These are phyloP conservation scores for Cyclocybe cylindracea DNA, from an alignment of 768 basidiomycete species.

Conservation along the genomic window DNA sequence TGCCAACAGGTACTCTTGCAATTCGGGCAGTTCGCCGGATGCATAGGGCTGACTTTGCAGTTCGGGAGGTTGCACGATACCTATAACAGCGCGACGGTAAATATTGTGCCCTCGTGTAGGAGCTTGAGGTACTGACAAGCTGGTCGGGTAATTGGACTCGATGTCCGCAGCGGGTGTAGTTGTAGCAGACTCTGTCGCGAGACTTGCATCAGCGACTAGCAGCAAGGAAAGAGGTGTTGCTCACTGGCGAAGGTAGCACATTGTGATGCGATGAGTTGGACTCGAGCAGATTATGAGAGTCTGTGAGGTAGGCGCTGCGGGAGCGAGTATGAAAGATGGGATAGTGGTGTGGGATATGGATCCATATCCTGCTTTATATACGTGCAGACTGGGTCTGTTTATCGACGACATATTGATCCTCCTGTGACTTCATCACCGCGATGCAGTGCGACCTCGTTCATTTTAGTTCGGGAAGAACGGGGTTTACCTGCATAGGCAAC, in stretches of 20 bases:
- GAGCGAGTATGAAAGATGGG: too few relatives aligned
- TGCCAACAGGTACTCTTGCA: slow-evolving; percentile 39
- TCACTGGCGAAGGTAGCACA: slow-evolving; percentile 61
- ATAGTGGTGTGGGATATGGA: too few relatives aligned
- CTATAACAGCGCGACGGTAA: slow-evolving; percentile 28
- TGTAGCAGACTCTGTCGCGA: slow-evolving; percentile 43
- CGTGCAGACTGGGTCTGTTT: neutral
- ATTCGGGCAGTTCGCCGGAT: slow-evolving; percentile 43
- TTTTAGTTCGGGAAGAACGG: slow-evolving; percentile 6
- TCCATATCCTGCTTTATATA: neutral
- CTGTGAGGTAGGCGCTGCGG: slow-evolving; percentile 1
- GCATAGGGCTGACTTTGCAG: slow-evolving; percentile 59
- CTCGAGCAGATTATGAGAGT: slow-evolving; percentile 1
- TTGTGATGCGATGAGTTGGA: slow-evolving; percentile 18
- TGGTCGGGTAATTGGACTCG: slow-evolving; percentile 34
- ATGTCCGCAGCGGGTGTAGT: slow-evolving; percentile 52
- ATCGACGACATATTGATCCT: slow-evolving; percentile 1
- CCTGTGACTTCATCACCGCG: neutral
- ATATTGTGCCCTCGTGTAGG: slow-evolving; percentile 4
- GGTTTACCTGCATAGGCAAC: slow-evolving; percentile 3
- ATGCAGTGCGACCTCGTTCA: slow-evolving; percentile 5
- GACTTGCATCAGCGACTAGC: neutral
- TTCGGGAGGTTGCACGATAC: slow-evolving; percentile 42
- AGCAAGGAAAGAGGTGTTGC: slow-evolving; percentile 17
- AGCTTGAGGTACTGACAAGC: neutral